phyloP scores from a whole-genome alignment of 768 basidiomycete species.

The Mycena vitilis region DNA sequence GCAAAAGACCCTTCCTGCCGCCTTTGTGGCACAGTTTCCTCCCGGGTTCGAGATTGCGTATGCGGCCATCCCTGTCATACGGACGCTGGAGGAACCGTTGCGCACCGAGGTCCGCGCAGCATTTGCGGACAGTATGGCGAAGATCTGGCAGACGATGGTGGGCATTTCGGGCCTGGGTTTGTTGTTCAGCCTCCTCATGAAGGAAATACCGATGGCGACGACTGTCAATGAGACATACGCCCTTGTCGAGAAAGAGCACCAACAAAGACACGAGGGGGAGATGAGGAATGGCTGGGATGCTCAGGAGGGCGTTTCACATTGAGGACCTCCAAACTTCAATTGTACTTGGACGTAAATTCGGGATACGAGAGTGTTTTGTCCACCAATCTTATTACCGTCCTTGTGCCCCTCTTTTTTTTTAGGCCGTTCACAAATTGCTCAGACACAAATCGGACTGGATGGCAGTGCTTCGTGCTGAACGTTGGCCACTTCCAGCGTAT shows the following conservation, averaged over 20 bases:
- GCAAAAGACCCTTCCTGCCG: slow-evolving; percentile 26
- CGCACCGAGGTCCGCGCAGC: slow-evolving; percentile 49
- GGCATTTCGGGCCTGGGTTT: slow-evolving; percentile 52
- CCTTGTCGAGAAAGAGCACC: slow-evolving; percentile 5
- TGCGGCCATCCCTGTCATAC: slow-evolving; percentile 32
- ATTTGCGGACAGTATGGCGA: slow-evolving; percentile 51
- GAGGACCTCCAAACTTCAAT: no score
- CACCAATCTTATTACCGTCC: no score
- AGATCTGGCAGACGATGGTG: slow-evolving; percentile 55
- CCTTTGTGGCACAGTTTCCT: slow-evolving; percentile 20
- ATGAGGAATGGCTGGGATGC: no score
- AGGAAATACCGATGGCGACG: slow-evolving; percentile 44
- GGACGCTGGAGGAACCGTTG: slow-evolving; percentile 36
- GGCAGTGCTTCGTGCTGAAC: no score
- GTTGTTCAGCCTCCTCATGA: slow-evolving; percentile 46
- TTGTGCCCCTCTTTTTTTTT: no score
- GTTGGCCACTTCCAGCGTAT: no score
- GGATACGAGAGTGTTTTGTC: no score
- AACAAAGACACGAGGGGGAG: no score
- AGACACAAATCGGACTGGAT: no score
- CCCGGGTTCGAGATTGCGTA: slow-evolving; percentile 22
- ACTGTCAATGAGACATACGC: slow-evolving; percentile 46
- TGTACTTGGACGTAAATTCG: no score
- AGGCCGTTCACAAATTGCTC: no score
- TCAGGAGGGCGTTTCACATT: no score